Evolutionary conservation across 2,329 filamentous ascomycete species (phyloP).

Genomic region (Hymenoscyphus occultus): DNA sequence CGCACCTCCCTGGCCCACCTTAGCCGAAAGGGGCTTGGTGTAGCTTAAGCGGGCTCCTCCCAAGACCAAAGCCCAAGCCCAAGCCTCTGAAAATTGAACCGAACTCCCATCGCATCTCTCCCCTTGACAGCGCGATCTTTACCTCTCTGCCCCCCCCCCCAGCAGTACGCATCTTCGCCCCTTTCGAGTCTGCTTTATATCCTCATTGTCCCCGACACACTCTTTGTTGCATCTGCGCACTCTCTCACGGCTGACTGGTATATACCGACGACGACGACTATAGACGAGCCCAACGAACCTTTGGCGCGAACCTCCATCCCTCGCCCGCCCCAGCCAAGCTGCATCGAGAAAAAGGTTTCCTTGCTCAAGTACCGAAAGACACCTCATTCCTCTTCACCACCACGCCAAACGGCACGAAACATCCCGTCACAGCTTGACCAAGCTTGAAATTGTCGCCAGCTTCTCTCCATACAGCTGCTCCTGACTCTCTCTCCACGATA

Average conservation of each 20-base stretch:
- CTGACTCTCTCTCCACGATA: slow-evolving; percentile 17
- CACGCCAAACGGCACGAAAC: neutral
- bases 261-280: slow-evolving; percentile 3
- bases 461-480: slow-evolving; percentile 11
- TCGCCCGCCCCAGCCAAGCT: neutral
- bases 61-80: neutral
- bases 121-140: slow-evolving; percentile 3
- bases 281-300: slow-evolving; percentile 7
- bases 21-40: neutral
- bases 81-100: neutral
- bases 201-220: neutral
- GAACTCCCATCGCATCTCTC: slow-evolving; percentile 2
- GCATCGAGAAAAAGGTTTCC: slow-evolving; percentile 22
- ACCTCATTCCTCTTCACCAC: neutral
- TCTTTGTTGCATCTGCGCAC: neutral
- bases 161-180: neutral
- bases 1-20: neutral
- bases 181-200: slow-evolving; percentile 3
- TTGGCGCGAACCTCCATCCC: slow-evolving; percentile 7
- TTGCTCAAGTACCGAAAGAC: slow-evolving; percentile 20
- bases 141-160: neutral
- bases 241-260: neutral
- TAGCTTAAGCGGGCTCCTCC: too few species aligned
- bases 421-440: slow-evolving; percentile 4
- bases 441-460: slow-evolving; percentile 13